phyloP scores from a whole-genome alignment of 257 asterid genomes.

The Leptodermis oblonga region DNA sequence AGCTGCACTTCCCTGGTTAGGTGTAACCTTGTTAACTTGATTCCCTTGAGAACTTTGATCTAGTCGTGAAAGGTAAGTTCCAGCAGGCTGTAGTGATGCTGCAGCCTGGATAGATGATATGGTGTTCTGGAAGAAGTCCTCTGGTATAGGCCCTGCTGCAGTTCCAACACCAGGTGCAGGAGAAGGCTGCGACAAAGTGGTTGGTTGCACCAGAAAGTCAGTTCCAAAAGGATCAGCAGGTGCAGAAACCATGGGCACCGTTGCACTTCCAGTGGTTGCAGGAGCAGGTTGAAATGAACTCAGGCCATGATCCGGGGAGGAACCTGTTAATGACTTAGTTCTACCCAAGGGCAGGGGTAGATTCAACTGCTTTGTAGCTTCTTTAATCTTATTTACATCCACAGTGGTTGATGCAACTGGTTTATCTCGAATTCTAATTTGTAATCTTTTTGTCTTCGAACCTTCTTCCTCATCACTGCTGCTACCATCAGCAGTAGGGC shows the following conservation, averaged over 20 bases:
- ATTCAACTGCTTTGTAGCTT: conserved; percentile 91
- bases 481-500: conserved; percentile 79
- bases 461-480: conserved; percentile 96
- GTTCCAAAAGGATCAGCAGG: conserved; percentile 80
- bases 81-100: conserved; percentile 81
- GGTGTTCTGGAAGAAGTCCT: conserved; percentile 97
- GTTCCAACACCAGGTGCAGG: conserved; percentile 61
- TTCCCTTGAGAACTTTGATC: conserved; percentile 59
- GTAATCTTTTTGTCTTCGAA: conserved; percentile 71
- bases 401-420: conserved; percentile 78
- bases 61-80: conserved; percentile 62
- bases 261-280: conserved; percentile 33
- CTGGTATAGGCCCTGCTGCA: conserved; percentile 81
- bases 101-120: conserved; percentile 87
- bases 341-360: conserved; percentile 78
- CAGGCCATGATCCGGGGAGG: conserved; percentile 66
- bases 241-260: conserved; percentile 47
- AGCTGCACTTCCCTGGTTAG: conserved; percentile 46
- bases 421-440: conserved; percentile 78
- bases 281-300: conserved; percentile 64
- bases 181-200: conserved; percentile 46
- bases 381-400: conserved; percentile 90
- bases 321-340: conserved; percentile 74
- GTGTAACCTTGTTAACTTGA: conserved; percentile 39
- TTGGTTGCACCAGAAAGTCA: conserved; percentile 48